Evolutionary conservation across 805 yeast species (phyloP).

Genomic region (Saccharomycopsis fibuligera): DNA sequence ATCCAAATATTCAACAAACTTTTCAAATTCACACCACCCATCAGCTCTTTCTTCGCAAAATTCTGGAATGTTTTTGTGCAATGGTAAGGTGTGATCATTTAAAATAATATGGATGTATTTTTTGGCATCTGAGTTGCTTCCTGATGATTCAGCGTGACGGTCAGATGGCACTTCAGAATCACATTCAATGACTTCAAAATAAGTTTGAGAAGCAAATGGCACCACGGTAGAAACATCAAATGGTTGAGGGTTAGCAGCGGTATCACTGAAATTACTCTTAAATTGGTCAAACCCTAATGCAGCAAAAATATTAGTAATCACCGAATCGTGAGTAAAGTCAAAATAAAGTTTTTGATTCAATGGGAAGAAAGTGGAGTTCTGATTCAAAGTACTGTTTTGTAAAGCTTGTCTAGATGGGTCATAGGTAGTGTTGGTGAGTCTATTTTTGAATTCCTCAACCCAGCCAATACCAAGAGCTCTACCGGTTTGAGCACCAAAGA

Average conservation of each 20-base stretch:
- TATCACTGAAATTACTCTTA: conserved; percentile 17
- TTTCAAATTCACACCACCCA: conserved; percentile 22
- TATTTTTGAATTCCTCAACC: conserved; percentile 35
- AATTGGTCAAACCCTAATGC: conserved; percentile 48
- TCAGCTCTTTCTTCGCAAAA: conserved; percentile 22
- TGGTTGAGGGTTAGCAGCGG: conserved; percentile 14
- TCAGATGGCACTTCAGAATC: conserved; percentile 18
- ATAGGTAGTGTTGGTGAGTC: conserved; percentile 42
- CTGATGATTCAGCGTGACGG: conserved; percentile 7
- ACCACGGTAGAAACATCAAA: conserved; percentile 22
- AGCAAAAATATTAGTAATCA: conserved; percentile 51
- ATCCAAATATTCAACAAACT: conserved; percentile 21
- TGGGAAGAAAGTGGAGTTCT: conserved; percentile 29
- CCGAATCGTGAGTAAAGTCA: conserved; percentile 73
- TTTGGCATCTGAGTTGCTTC: neutral
- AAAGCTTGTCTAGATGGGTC: conserved; percentile 42
- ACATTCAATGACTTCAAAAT: conserved; percentile 22
- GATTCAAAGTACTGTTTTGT: conserved; percentile 38
- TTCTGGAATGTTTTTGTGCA: conserved; percentile 20
- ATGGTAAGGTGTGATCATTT: conserved; percentile 21
- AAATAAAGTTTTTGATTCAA: conserved; percentile 49
- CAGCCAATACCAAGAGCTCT: conserved; percentile 57
- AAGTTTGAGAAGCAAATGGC: conserved; percentile 22
- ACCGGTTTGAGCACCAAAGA: conserved; percentile 58
- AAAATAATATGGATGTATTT: conserved; percentile 21